A percentile compares a stretch with the other conserved stretches of the same genome.
Evolutionary conservation across 805 yeast genomes (phyloP).

Genomic region (Naumovozyma baii): DNA sequence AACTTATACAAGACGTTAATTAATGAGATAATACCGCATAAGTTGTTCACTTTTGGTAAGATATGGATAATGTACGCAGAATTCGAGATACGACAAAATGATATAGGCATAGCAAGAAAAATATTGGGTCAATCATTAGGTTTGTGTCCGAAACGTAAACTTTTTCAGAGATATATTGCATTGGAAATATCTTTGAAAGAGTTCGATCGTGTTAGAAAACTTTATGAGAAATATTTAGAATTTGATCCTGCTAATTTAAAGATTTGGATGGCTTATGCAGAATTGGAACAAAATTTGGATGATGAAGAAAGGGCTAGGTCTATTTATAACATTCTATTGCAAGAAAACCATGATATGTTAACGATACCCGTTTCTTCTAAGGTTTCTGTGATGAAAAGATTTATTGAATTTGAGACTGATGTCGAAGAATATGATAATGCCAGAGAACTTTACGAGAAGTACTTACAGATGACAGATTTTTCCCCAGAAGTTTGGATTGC

Average conservation of each 20-base stretch:
- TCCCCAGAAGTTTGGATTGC: conserved; percentile 47
- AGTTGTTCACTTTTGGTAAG: conserved; percentile 54
- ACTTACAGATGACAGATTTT: conserved; percentile 28
- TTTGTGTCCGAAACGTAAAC: conserved; percentile 45
- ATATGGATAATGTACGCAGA: conserved; percentile 65
- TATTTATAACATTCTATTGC: conserved; percentile 44
- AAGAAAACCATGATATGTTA: conserved; percentile 18
- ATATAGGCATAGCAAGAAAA: conserved; percentile 49
- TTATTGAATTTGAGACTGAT: conserved; percentile 54
- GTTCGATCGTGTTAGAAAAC: conserved; percentile 66
- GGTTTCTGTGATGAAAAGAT: conserved; percentile 30
- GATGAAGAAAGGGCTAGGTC: conserved; percentile 63
- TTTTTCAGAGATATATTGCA: conserved; percentile 55
- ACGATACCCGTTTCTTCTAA: conserved; percentile 5
- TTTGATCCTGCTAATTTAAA: conserved; percentile 14
- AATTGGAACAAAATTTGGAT: conserved; percentile 55
- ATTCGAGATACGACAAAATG: conserved; percentile 59
- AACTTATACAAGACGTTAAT: conserved; percentile 42
- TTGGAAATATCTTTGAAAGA: conserved; percentile 63
- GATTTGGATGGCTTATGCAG: conserved; percentile 57
- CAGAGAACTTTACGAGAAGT: conserved; percentile 38
- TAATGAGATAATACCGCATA: conserved; percentile 43
- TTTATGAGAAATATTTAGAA: conserved; percentile 52
- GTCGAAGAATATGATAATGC: conserved; percentile 48
- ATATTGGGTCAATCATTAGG: conserved; percentile 69